Conservation (phyloP, 2,329 filamentous ascomycete genomes). For the Penicillium sclerotigenum region DNA sequence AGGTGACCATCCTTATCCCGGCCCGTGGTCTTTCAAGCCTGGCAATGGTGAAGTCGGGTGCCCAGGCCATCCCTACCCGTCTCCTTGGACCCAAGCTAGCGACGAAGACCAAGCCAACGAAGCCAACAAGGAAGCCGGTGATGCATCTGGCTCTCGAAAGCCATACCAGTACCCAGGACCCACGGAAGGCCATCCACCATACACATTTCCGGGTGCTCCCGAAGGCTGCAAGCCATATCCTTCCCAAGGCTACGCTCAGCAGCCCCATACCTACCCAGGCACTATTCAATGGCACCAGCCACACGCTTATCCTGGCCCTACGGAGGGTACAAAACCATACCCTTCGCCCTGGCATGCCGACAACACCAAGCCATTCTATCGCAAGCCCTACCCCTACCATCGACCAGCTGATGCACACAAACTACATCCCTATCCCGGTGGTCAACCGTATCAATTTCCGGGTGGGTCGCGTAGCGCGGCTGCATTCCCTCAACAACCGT, state of each 20-base stretch:
- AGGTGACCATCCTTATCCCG: neutral
- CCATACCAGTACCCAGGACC: neutral
- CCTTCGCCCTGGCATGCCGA: neutral
- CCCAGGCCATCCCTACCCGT: neutral
- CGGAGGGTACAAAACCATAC: neutral
- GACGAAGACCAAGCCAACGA: neutral
- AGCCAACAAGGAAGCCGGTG: neutral
- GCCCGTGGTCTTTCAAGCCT: neutral
- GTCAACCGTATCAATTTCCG: neutral
- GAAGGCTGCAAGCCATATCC: neutral
- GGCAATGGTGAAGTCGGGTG: neutral
- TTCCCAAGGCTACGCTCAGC: neutral
- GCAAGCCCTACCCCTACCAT: neutral
- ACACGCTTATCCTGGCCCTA: neutral
- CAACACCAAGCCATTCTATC: neutral
- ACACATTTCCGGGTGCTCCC: neutral
- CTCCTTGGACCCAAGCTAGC: neutral
- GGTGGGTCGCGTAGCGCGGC: neutral
- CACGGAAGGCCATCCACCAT: neutral
- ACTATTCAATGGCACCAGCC: neutral
- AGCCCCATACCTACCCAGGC: neutral
- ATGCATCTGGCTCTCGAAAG: too few relatives aligned
- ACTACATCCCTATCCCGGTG: neutral
- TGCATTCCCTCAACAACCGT: neutral
- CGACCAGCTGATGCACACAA: neutral